Percentiles rank a stretch among this genome's conserved stretches.
Conservation (phyloP, 2,329 filamentous ascomycete species). For the Aspergillus persii region DNA sequence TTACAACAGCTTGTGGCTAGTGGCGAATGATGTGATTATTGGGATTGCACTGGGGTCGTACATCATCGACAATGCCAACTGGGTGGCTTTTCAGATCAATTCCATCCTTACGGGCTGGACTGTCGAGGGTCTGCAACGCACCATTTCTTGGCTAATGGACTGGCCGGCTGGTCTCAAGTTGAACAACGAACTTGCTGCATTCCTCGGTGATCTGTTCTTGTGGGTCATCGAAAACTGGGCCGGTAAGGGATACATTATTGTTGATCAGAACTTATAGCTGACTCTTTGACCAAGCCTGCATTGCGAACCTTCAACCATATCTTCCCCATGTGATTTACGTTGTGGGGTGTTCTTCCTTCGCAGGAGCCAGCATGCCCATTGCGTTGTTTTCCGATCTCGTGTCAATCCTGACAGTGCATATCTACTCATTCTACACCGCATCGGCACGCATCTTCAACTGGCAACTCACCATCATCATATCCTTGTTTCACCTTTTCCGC, state of each 20-base stretch:
- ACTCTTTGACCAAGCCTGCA: constrained; percentile 57
- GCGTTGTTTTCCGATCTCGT: constrained; percentile 92
- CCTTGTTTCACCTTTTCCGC: constrained; percentile 96
- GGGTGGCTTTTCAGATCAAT: constrained; percentile 78
- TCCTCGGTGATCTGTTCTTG: constrained; percentile 89
- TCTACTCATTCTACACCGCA: constrained; percentile 96
- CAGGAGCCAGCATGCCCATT: constrained; percentile 94
- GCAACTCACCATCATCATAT: constrained; percentile 95
- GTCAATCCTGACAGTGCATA: constrained; percentile 87
- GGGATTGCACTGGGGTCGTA: constrained; percentile 95
- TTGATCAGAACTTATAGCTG: constrained; percentile 10
- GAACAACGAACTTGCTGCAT: constrained; percentile 89
- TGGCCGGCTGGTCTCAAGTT: constrained; percentile 94
- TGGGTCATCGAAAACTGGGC: constrained; percentile 99
- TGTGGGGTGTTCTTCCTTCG: constrained; percentile 92
- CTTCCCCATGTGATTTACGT: constrained; percentile 87
- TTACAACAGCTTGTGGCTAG: constrained; percentile 97
- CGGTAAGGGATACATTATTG: constrained; percentile 49
- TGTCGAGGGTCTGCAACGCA: constrained; percentile 80
- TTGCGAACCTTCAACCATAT: constrained; percentile 71
- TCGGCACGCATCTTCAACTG: constrained; percentile 97
- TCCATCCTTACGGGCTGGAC: constrained; percentile 75
- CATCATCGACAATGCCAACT: constrained; percentile 89
- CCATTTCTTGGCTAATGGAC: constrained; percentile 93
- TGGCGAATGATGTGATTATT: constrained; percentile 97